These are phyloP conservation scores for Zalaria obscura DNA, from an alignment of 2,329 filamentous ascomycete species.

Conservation along the genomic window DNA sequence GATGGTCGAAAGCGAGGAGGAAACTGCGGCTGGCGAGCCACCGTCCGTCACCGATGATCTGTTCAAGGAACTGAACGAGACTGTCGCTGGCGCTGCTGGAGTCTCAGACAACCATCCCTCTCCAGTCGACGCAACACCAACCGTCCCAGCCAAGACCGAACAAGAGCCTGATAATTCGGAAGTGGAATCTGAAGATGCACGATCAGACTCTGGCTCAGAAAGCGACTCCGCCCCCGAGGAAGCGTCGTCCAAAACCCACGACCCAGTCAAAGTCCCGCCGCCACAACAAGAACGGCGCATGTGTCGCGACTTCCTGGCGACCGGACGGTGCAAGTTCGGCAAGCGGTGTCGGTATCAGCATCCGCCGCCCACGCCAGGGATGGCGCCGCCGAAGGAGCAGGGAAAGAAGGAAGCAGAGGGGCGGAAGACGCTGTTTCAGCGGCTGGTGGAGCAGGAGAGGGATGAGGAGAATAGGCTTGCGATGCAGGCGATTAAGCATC, in stretches of 20 bases:
- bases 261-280: conserved; percentile 3
- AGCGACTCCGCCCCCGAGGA: conserved; percentile 21
- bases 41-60: too few relatives aligned
- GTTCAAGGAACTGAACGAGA: too few relatives aligned
- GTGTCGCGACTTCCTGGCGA: conserved; percentile 17
- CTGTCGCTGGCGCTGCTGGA: background rate
- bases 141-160: background rate
- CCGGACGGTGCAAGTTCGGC: conserved; percentile 18
- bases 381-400: background rate
- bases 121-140: background rate
- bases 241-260: conserved; percentile 19
- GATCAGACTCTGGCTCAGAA: conserved; percentile 12
- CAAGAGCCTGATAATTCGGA: too few relatives aligned
- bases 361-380: conserved; percentile 7
- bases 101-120: background rate
- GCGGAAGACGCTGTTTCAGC: conserved; percentile 7
- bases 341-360: conserved; percentile 18
- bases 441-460: conserved; percentile 29
- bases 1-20: conserved; percentile 8
- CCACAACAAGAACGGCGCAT: conserved; percentile 5
- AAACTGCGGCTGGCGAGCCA: background rate
- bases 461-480: conserved; percentile 26
- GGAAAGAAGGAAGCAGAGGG: conserved; percentile 1
- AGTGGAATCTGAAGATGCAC: background rate
- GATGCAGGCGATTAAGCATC: conserved; percentile 30